These are phyloP conservation scores for Pseudogymnoascus sp. DNA, from an alignment of 2,329 filamentous ascomycete genomes.

Conservation along the genomic window DNA sequence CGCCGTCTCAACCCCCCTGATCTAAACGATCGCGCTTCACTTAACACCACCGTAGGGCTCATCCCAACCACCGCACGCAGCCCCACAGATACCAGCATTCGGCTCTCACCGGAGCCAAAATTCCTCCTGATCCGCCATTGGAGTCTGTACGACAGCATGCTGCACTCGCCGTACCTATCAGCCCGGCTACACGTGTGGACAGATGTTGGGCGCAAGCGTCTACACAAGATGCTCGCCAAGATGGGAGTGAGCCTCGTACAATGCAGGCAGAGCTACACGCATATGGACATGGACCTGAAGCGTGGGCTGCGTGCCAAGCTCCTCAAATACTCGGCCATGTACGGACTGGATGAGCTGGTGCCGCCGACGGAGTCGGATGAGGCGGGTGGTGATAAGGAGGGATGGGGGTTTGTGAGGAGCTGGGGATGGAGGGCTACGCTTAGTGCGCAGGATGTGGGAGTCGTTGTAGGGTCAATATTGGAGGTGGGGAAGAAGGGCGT, in stretches of 20 bases:
- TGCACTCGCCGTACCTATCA: constrained; percentile 91
- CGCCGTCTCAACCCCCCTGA: constrained; percentile 81
- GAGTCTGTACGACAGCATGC: constrained; percentile 97
- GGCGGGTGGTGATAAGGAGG: constrained; percentile 68
- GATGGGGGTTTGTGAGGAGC: constrained; percentile 93
- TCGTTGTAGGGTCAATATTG: constrained; percentile 82
- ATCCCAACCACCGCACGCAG: constrained; percentile 84
- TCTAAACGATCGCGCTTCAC: constrained; percentile 48
- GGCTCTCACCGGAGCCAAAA: constrained; percentile 84
- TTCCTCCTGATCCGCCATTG: constrained; percentile 92
- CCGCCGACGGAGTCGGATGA: constrained; percentile 68
- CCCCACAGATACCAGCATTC: constrained; percentile 85
- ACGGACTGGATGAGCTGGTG: constrained; percentile 89
- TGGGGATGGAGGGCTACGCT: constrained; percentile 97
- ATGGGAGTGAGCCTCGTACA: constrained; percentile 95
- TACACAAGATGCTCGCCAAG: constrained; percentile 92
- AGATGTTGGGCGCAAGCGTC: constrained; percentile 74
- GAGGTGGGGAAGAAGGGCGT: constrained; percentile 64
- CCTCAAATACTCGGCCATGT: constrained; percentile 83
- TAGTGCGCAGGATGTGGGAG: constrained; percentile 88
- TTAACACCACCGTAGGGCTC: constrained; percentile 64
- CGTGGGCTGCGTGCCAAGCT: constrained; percentile 76
- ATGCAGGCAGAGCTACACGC: constrained; percentile 90
- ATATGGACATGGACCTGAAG: constrained; percentile 98
- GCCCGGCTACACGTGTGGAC: constrained; percentile 91